Evolutionary conservation across 2,329 filamentous ascomycete genomes (phyloP), one percentile per base, ranked within the genome.

Genomic region (Clonostachys rosea): DNA sequence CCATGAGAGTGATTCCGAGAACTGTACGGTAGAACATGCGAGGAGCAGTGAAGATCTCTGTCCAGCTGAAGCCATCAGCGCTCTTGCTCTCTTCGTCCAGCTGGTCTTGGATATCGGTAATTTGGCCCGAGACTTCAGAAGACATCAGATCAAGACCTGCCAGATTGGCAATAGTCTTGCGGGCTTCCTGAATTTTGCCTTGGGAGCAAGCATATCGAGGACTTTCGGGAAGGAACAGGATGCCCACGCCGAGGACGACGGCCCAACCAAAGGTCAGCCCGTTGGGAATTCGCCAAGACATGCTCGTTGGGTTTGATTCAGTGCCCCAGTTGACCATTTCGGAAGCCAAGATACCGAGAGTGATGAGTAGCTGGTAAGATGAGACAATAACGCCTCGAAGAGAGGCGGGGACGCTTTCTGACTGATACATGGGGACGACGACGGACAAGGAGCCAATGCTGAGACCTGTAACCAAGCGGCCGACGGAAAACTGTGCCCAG

Each of bases 301-400:
- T 70, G 20, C 75, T 73, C 52, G 65, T 69, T 2, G 44, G 17
- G 45, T 68, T 69, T 4, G 52, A 20, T 40, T 79, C 68, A 6
- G 83, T 87, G 7, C 81, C 81, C 57, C 69, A 86, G 60, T 86
- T 84, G 62, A 79, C 70, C 62, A 78, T 73, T 56, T 80, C 76
- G 40, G 74, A 70, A 18, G 67, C 68, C 71, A 75, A 81, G 60
- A 88, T 86, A 43, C 84, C 84, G 30, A 86, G 68, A 0, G 84
- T 87, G 59, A 87, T 83, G 61, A 86, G 79, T 4, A 87, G 74
- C 68, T 87, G 84, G 62, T 87, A 87, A 45, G 74, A 78, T 2
- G 77, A 75, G 33, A 87, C 76, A 37, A 87, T 71, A 7, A 81
- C 71, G 56, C 82, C 82, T 55, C 84, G 78, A 44, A 87, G 78